These are phyloP conservation scores for Hymenoscyphus fructigenus DNA, from an alignment of 2,329 filamentous ascomycete species.

Conservation along the genomic window DNA sequence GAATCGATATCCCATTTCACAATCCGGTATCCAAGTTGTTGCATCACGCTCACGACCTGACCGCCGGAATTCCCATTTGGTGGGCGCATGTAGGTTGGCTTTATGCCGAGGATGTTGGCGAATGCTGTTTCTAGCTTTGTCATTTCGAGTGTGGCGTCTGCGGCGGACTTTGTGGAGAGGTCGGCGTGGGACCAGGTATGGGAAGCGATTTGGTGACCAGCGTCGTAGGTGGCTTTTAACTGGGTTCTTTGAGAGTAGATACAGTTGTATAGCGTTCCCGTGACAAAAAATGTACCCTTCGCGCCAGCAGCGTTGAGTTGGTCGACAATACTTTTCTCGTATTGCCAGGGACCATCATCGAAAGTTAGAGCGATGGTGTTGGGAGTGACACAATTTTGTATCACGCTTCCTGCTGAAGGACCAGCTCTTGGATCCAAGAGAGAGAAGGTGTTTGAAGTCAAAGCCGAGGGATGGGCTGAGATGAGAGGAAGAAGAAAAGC, in stretches of 20 bases:
- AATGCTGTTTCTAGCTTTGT: conserved; percentile 42
- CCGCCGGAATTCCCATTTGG: conserved; percentile 35
- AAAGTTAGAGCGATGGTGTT: conserved; percentile 64
- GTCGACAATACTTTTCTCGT: conserved; percentile 60
- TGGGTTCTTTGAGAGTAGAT: conserved; percentile 14
- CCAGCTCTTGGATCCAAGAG: conserved; percentile 1
- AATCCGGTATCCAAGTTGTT: conserved; percentile 13
- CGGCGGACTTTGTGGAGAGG: conserved; percentile 42
- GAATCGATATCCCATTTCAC: conserved; percentile 20
- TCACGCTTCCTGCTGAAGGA: conserved; percentile 11
- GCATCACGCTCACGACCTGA: conserved; percentile 5
- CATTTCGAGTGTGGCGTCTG: conserved; percentile 46
- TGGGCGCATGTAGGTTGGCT: conserved; percentile 51
- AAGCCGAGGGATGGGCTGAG: neutral
- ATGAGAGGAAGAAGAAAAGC: neutral
- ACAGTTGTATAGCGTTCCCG: conserved; percentile 14
- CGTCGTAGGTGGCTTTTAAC: conserved; percentile 26
- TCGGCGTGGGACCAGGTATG: conserved; percentile 54
- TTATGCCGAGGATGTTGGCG: conserved; percentile 50
- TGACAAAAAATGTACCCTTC: conserved; percentile 57
- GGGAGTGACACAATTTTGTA: conserved; percentile 43
- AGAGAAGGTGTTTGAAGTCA: neutral
- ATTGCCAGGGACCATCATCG: conserved; percentile 63
- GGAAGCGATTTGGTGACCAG: conserved; percentile 58
- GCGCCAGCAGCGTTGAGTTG: conserved; percentile 54